Base-by-base conservation (phyloP, 169 alveolate genomes). In the Plasmodium blacklocki region DNA sequence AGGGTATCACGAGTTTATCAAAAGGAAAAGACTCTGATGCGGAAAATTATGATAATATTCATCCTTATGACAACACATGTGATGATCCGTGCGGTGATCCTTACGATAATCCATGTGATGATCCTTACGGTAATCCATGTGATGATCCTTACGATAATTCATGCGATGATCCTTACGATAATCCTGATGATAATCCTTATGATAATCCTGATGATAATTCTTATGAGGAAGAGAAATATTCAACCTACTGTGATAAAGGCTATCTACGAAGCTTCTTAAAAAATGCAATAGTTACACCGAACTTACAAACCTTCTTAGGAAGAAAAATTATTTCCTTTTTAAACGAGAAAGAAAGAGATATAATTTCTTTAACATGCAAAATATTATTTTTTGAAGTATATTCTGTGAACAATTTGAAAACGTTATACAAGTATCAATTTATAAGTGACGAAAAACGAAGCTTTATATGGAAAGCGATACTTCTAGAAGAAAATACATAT, bases 291-390 rank as follows among this genome's bases (percentile, higher is more conserved):
- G 59, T 76, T 8, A 76, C 21, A 7, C 68, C 88, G 3, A 49
- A 75, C 29, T 18, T 76, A 50, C 26, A 64, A 12, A 45, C 45
- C 14, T 50, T 52, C 43, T 12, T 76, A 3, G 88, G 88, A 32
- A 76, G 70, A 19, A 76, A 56, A 43, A 62, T 76, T 5, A 76
- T 76, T 23, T 76, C 88, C 3, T 76, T 76, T 62, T 54, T 76
- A n/a, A 76, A 76, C 15, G 88, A 76, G 49, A 64, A 64, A 59
- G 88, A 76, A 76, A 76, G 88, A 58, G 23, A 64, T 52, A 76
- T 45, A 26, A 47, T 62, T 14, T 76, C 88, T 5, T 45, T 76
- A 54, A 14, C 76, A 18, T 76, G 88, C 45, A 76, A 76, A 56
- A 50, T 76, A 2, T 58, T 76, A 58, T 76, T 76, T 64, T 62